Conservation (phyloP, 1,284 basidiomycete species). For the Pseudozyma thailandica region DNA sequence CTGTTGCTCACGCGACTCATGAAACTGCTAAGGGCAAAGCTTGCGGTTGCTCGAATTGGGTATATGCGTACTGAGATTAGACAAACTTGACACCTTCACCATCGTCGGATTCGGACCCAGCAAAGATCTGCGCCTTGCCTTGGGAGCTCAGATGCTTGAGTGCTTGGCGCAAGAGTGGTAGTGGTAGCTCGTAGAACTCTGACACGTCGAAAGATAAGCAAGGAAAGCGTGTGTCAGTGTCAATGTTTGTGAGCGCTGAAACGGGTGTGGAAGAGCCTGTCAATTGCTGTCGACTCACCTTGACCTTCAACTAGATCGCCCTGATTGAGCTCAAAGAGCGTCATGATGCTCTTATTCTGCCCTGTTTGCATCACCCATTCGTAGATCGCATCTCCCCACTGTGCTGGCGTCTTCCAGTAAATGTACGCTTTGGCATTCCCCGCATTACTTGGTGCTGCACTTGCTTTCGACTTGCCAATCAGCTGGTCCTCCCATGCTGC, state of each 20-base stretch:
- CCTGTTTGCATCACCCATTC: slow-evolving; percentile 72
- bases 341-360: slow-evolving; percentile 71
- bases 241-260: background rate
- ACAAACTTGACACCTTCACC: slow-evolving; percentile 72
- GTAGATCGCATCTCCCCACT: slow-evolving; percentile 72
- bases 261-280: background rate
- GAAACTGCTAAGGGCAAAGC: too few relatives aligned
- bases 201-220: background rate
- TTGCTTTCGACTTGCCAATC: slow-evolving; percentile 52
- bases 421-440: slow-evolving; percentile 64
- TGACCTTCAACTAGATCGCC: slow-evolving; percentile 69
- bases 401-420: slow-evolving; percentile 72
- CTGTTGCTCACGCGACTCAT: too few relatives aligned
- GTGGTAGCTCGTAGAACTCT: slow-evolving; percentile 71
- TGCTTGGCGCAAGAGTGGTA: slow-evolving; percentile 69
- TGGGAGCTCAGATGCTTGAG: slow-evolving; percentile 70
- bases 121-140: slow-evolving; percentile 72
- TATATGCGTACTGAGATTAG: slow-evolving; percentile 26
- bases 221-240: background rate
- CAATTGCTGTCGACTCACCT: slow-evolving; percentile 18
- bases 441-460: too few relatives aligned
- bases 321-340: slow-evolving; percentile 72
- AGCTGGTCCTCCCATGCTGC: slow-evolving; percentile 38
- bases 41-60: too few relatives aligned
- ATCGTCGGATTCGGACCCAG: slow-evolving; percentile 68